Percentiles rank a stretch among this genome's conserved stretches.
Evolutionary conservation across 192 early-diverging fungal species (phyloP).

Genomic region (Glomus cerebriforme): DNA sequence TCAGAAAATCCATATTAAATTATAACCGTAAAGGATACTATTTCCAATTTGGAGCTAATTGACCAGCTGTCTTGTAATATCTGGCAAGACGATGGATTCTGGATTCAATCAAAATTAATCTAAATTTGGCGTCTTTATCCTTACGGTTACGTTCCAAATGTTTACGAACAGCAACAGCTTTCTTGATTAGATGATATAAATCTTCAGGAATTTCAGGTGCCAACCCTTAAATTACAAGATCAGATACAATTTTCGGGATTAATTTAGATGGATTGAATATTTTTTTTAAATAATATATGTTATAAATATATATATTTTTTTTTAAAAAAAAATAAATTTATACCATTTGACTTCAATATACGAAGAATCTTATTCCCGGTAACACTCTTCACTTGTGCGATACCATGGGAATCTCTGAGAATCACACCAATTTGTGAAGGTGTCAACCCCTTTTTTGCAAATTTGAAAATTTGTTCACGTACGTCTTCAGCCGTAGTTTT

Average conservation of each 20-base stretch:
- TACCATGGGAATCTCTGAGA: conserved; percentile 96
- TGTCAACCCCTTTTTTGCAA: conserved; percentile 98
- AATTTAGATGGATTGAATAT: neutral
- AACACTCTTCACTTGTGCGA: conserved; percentile 94
- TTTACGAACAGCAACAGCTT: conserved; percentile 98
- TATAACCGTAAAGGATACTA: conserved; percentile 69
- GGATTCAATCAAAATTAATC: conserved; percentile 97
- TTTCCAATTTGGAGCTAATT: conserved; percentile 97
- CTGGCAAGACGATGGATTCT: conserved; percentile 97
- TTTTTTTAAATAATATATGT: no score
- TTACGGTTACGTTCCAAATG: conserved; percentile 99
- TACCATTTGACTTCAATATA: conserved; percentile 96
- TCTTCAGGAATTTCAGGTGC: conserved; percentile 98
- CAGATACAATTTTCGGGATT: neutral
- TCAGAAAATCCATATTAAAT: neutral
- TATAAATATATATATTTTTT: neutral
- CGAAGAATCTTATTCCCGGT: conserved; percentile 99
- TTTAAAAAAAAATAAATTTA: neutral
- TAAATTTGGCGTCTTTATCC: conserved; percentile 98
- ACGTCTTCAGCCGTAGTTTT: conserved; percentile 98
- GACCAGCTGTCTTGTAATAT: conserved; percentile 98
- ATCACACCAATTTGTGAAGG: conserved; percentile 99
- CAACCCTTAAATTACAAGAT: conserved; percentile 46
- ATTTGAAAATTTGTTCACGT: conserved; percentile 97
- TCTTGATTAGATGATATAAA: conserved; percentile 99